phyloP scores from a whole-genome alignment of 768 basidiomycete species.

The Hydnum rufescens region DNA sequence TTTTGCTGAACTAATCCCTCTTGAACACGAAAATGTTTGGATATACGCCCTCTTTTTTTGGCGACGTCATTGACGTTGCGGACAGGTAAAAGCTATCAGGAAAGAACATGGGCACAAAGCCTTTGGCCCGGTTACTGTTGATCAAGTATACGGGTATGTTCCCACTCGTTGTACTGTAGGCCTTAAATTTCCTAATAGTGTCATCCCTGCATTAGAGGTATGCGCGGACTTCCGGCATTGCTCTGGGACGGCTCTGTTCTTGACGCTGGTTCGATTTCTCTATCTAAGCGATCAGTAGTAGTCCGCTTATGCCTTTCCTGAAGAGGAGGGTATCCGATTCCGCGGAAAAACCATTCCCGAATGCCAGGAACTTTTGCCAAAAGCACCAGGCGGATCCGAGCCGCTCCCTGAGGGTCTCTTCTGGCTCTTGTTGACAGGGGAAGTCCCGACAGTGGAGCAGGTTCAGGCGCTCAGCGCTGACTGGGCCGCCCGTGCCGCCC shows the following conservation, averaged over 20 bases:
- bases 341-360: conserved; percentile 91
- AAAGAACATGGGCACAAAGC: conserved; percentile 79
- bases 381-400: conserved; percentile 71
- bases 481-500: conserved; percentile 81
- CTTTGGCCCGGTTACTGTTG: conserved; percentile 79
- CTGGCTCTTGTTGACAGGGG: conserved; percentile 90
- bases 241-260: conserved; percentile 99
- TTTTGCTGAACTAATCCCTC: conserved; percentile 81
- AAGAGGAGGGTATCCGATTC: conserved; percentile 93
- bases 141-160: conserved; percentile 72
- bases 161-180: background rate
- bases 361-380: conserved; percentile 69
- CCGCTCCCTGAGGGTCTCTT: conserved; percentile 88
- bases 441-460: conserved; percentile 82
- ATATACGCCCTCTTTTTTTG: background rate
- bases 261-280: conserved; percentile 46
- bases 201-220: conserved; percentile 33
- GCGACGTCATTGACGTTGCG: background rate
- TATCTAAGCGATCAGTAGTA: background rate
- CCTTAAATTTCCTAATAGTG: background rate
- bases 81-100: conserved; percentile 63
- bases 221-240: conserved; percentile 78
- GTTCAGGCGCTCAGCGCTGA: conserved; percentile 71
- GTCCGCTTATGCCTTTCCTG: conserved; percentile 15
- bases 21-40: conserved; percentile 46